Base-by-base conservation (phyloP, 176 grass and related monocot genomes). In the Luzula sylvatica region DNA sequence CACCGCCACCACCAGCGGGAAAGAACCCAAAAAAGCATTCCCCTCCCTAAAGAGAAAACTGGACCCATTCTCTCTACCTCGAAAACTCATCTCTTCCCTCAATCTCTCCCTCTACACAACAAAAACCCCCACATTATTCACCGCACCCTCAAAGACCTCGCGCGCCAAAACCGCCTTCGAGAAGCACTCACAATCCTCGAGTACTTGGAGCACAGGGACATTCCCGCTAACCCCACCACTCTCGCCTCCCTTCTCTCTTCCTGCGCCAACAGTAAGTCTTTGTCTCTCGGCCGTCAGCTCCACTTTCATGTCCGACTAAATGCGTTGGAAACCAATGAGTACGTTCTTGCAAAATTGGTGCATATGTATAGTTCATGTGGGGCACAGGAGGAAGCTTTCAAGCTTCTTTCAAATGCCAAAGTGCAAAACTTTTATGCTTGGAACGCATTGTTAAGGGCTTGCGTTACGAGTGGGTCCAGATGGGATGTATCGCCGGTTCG, bases 371-470 rank as follows among this genome's bases (percentile, higher is more conserved):
- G 78, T 8, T 42, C 58, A 13, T 76, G 86, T 42, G 83, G 89
- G 16, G 76, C 83, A 19, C 5, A 14, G 0, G 67, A 69, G 3
- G 89, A 95, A 46, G 77, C 89, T 14, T 65, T 67, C 30, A 11
- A 26, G 59, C 73, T 82, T 52, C 74, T 95, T 5, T 49, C 41
- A 61, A 65, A 42, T 24, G 66, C n/a, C 22, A 44, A 84, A 58
- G 53, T 14, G 2, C 12, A 58, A 25, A 85, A 65, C 8, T 56
- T 75, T 11, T 88, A 75, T 65, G 60, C 83, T 4, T 95, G 89
- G 89, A 95, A 95, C 54, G 80, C 83, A 9, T 61, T 88, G 35
- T 58, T 95, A 43, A 82, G 72, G 38, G 79, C 83, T 45, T 71
- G 74, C 8, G 70, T 95, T 38, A 65, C 42, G 49, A 56, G 50